phyloP scores from a whole-genome alignment of 129 eudicot species.

The Helianthus tuberosus region DNA sequence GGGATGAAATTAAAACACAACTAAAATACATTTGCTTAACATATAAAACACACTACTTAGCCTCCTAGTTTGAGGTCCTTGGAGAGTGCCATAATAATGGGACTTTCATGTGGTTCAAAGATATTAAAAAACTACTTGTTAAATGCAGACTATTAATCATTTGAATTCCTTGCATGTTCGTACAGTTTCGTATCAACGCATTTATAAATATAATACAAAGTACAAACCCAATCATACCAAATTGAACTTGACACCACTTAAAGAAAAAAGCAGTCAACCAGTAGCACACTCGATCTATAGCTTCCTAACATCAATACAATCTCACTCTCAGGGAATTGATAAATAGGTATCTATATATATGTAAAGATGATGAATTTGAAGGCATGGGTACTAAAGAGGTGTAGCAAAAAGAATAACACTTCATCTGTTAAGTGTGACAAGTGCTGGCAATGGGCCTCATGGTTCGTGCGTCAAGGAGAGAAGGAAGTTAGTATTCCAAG shows the following conservation, averaged over 20 bases:
- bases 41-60: no score
- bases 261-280: slow-evolving; percentile 1
- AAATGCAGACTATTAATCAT: slow-evolving; percentile 29
- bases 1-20: no score
- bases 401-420: slow-evolving; percentile 43
- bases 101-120: slow-evolving; percentile 25
- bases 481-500: slow-evolving; percentile 54
- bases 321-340: not conserved
- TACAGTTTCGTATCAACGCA: slow-evolving; percentile 53
- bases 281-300: slow-evolving; percentile 21
- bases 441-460: slow-evolving; percentile 55
- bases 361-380: slow-evolving; percentile 33
- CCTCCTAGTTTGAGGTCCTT: no score
- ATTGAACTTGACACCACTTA: no score
- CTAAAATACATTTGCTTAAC: no score
- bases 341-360: not conserved
- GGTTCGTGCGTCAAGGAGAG: slow-evolving; percentile 38
- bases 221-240: not conserved
- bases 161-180: slow-evolving; percentile 49
- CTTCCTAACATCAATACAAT: slow-evolving; percentile 42
- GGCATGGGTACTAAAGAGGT: slow-evolving; percentile 47
- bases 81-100: not conserved
- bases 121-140: slow-evolving; percentile 39
- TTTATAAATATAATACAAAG: slow-evolving; percentile 26
- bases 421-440: slow-evolving; percentile 34